These are phyloP conservation scores for Debaryomyces maramus DNA, from an alignment of 805 yeast species.

Conservation along the genomic window DNA sequence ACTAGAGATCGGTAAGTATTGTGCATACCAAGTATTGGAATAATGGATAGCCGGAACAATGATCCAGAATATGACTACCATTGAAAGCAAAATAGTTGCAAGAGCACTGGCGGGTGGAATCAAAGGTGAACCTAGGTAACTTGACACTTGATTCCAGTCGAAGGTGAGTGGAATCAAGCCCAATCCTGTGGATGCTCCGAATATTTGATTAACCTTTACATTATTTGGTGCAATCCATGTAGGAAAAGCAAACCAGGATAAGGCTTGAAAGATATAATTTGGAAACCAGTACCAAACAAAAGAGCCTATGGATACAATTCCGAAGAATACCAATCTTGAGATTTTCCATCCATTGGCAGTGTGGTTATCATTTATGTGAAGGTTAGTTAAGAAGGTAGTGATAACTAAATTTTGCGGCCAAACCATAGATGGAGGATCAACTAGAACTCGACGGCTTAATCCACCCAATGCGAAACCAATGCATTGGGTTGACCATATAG, in stretches of 20 bases:
- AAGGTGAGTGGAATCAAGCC: constrained; percentile 44
- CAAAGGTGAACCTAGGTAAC: constrained; percentile 60
- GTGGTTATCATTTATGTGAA: constrained; percentile 51
- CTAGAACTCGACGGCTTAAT: constrained; percentile 55
- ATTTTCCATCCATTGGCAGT: constrained; percentile 62
- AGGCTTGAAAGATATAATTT: constrained; percentile 23
- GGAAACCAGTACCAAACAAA: constrained; percentile 33
- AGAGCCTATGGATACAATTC: constrained; percentile 29
- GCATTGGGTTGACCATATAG: constrained; percentile 49
- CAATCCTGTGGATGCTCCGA: constrained; percentile 27
- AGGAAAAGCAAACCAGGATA: constrained; percentile 31
- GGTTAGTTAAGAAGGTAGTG: constrained; percentile 54
- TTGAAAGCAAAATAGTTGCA: constrained; percentile 39
- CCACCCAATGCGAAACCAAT: constrained; percentile 73
- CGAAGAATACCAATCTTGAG: constrained; percentile 52
- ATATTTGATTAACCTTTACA: constrained; percentile 22
- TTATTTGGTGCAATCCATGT: constrained; percentile 31
- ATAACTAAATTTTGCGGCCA: constrained; percentile 73
- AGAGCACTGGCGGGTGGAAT: constrained; percentile 59
- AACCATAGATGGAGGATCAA: constrained; percentile 61
- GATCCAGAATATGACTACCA: constrained; percentile 47
- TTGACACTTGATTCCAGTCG: constrained; percentile 66
- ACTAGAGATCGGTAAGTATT: constrained; percentile 54
- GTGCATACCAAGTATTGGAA: constrained; percentile 58
- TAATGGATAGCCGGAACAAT: constrained; percentile 54